phyloP scores from a whole-genome alignment of 352 stramenopile species.

The Globisporangium canariense region DNA sequence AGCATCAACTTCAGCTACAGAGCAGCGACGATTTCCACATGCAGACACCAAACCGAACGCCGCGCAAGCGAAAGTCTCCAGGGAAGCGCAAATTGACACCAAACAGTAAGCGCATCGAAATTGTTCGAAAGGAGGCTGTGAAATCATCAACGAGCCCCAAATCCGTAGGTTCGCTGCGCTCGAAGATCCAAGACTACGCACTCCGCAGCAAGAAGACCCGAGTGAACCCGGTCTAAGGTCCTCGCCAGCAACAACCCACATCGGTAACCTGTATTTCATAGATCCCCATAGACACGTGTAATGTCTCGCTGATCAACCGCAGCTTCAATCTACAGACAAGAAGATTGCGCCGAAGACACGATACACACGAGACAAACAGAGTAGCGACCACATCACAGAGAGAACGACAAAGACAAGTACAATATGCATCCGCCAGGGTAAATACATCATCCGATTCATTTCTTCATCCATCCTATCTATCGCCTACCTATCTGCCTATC shows the following conservation, averaged over 20 bases:
- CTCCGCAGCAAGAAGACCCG: slow-evolving; percentile 53
- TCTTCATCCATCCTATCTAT: slow-evolving; percentile 27
- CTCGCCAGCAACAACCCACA: neutral
- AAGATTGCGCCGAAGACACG: neutral
- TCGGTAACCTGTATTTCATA: slow-evolving; percentile 12
- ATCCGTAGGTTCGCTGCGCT: slow-evolving; percentile 50
- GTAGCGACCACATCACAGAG: neutral
- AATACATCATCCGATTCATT: slow-evolving; percentile 21
- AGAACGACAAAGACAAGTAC: slow-evolving; percentile 6
- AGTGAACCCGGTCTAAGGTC: slow-evolving; percentile 39
- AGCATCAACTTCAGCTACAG: slow-evolving; percentile 33
- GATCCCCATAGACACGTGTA: neutral
- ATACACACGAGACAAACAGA: slow-evolving; percentile 4
- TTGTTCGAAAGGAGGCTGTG: slow-evolving; percentile 34
- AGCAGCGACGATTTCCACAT: slow-evolving; percentile 30
- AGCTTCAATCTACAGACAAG: neutral
- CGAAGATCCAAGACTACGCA: slow-evolving; percentile 41
- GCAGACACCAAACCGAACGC: slow-evolving; percentile 23
- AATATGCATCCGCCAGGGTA: slow-evolving; percentile 15
- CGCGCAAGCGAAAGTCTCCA: slow-evolving; percentile 35
- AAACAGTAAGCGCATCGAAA: slow-evolving; percentile 30
- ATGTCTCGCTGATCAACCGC: slow-evolving; percentile 3
- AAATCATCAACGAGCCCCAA: slow-evolving; percentile 41
- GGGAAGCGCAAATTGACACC: slow-evolving; percentile 48
- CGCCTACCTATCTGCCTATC: slow-evolving; percentile 23